Conservation (phyloP, 768 basidiomycete genomes). For the Pholiota microspora region DNA sequence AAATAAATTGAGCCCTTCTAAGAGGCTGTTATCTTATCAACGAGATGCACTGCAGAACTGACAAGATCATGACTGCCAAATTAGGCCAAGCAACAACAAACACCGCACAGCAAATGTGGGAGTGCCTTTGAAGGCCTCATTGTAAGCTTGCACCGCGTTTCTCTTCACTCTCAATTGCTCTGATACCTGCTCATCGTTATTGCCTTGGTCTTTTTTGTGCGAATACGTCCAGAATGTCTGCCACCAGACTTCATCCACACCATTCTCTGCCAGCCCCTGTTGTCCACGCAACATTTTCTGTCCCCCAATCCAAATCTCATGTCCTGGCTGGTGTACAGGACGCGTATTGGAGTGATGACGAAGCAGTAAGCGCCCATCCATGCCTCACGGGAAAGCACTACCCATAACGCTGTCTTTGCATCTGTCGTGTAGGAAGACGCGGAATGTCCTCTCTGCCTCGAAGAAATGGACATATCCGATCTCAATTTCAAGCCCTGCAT, state of each 20-base stretch:
- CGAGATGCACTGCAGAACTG: neutral
- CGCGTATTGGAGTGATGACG: conserved; percentile 97
- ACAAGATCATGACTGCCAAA: conserved; percentile 18
- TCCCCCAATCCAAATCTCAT: conserved; percentile 80
- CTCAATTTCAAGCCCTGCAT: conserved; percentile 99
- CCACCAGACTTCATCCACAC: conserved; percentile 54
- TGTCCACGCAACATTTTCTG: conserved; percentile 65
- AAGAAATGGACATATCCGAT: conserved; percentile 99
- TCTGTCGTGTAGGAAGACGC: conserved; percentile 77
- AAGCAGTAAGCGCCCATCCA: conserved; percentile 52
- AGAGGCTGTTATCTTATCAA: conserved; percentile 17
- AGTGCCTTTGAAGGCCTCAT: conserved; percentile 25
- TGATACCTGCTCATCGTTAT: conserved; percentile 14
- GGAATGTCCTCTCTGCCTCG: conserved; percentile 96
- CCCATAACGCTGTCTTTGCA: conserved; percentile 11
- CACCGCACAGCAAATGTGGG: conserved; percentile 28
- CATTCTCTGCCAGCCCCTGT: conserved; percentile 73
- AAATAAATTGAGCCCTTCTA: neutral
- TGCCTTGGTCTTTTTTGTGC: conserved; percentile 7
- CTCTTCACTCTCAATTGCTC: conserved; percentile 16
- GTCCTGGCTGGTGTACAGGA: conserved; percentile 89
- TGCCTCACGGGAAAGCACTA: conserved; percentile 1
- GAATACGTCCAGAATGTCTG: conserved; percentile 36
- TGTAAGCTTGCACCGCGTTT: conserved; percentile 25
- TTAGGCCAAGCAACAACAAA: conserved; percentile 22